Base-by-base conservation (phyloP, 169 alveolate species). In the Plasmodium knowlesi region DNA sequence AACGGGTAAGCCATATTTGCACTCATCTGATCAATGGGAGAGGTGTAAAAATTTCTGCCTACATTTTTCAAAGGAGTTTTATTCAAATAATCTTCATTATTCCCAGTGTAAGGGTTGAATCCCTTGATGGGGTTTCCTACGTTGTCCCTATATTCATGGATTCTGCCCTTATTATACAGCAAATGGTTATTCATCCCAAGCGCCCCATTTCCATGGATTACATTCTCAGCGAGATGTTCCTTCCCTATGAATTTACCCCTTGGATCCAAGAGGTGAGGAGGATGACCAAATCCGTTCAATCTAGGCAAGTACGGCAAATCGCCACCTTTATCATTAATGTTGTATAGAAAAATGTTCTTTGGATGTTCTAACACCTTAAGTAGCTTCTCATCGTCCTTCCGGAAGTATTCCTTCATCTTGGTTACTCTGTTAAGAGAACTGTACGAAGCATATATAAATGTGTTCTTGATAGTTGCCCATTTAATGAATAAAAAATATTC, bases 381-480 rank as follows among this genome's bases (percentile, higher is more conserved):
- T 41, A 88, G n/a, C 81, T 41, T 88, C 39, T 88, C 94, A 50
- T 88, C 94, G 43, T 53, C 82, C 22, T 80, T 88, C 25, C 82
- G 79, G 82, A 88, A 88, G 50, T 88, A 88, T 16, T 88, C 94
- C 46, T 88, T 88, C 89, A 88, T 88, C 46, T 88, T 88, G 8
- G 94, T 34, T 28, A 88, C 94, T 39, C 81, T 53, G 70, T 88
- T 88, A 39, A 88, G 74, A 54, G 94, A 88, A 78, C 82, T 88
- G 70, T 88, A 88, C 67, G 94, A 88, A 14, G 94, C 57, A 54
- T 88, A 88, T 19, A 88, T 41, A 88, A 78, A 88, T 1, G 89
- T 78, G 81, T 88, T 88, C 71, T 88, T 88, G 39, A 88, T 88
- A 14, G 94, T 88, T 10, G 89, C 94, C 94, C 94, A 88, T 57